Evolutionary conservation across 2,329 filamentous ascomycete species (phyloP), one percentile per base, ranked within the genome.

Genomic region (Rhexocercosporidium sp.): DNA sequence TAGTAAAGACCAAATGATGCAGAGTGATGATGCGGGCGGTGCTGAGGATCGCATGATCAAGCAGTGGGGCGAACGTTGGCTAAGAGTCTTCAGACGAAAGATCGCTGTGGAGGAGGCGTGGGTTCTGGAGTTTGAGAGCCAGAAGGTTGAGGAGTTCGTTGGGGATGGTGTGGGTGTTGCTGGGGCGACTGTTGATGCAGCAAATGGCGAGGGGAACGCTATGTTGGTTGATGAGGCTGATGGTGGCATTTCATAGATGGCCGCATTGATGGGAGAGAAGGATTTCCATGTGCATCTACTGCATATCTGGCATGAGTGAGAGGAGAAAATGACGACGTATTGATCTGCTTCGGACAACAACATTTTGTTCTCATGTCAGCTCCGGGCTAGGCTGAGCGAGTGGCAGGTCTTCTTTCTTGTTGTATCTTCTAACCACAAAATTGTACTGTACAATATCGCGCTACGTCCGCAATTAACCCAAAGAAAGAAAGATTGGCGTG

Each of bases 61-160:
- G 69, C 85, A 87, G 60, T 98, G 96, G 96, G 94, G 91, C 0
- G 86, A 88, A 76, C 87, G 94, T 57, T 99, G 96, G 96, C 82
- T 93, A 69, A 86, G 93, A 37, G 93, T 96, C 1, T 97, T 97
- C 79, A 83, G 89, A 74, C 85, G 96, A 51, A 91, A 93, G 79
- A 87, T 88, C 16, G 92, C 92, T 2, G 92, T 98, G 16, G 94
- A 98, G 81, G 94, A 97, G 80, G 86, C 91, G 0, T 88, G 86
- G 75, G 75, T 84, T 60, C 65, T 79, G 9, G 81, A 83, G 71
- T 77, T 77, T 3, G 76, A 67, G 59, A 79, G 77, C 72, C 69
- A 69, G 27, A 54, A 54, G 57, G 56, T 69, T 12, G 62, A 66
- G 31, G 69, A 66, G 60, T 63, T 69, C 31, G 22, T 39, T 47